Base-by-base conservation (phyloP, 306 rosid species). In the Casuarina glauca region DNA sequence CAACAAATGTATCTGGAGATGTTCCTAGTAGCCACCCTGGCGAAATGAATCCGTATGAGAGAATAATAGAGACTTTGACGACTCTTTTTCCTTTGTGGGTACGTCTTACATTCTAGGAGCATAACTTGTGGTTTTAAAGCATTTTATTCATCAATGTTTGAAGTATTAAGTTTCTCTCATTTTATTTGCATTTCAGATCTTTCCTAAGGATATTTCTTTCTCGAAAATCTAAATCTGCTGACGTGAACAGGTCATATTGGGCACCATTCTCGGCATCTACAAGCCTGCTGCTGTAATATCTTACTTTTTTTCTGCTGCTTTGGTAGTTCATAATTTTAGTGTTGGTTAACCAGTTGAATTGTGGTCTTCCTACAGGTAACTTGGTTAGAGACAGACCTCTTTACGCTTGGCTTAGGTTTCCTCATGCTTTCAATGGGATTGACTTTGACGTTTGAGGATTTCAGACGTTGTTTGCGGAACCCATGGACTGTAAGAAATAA, bases 371-470 rank as follows among this genome's bases (percentile, higher is more conserved):
- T 84, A 71, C 88, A 91, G 97, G 97, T 95, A 75, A 91, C 96
- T 69, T 92, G 98, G 98, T 81, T 95, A 93, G 83, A 85, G 90
- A 91, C 88, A 15, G 97, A 95, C 82, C 90, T 95, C 53, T 95
- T 95, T 79, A 92, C 97, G 26, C 79, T 92, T 80, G 95, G 93
- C 66, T 82, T 91, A 72, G 98, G 98, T 72, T 91, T 95, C 82
- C 98, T 95, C 68, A 95, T 95, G 97, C 91, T 95, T 68, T 95
- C 97, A 3, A 92, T 95, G 98, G 98, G 98, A 63, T 84, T 91
- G 87, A 95, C 98, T 49, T 84, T 94, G 88, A 92, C 95, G 46
- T 94, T 94, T 79, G 92, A 94, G 72, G 98, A 94, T 86, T 94
- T 94, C 81, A 89, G 89, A 83, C 86, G 95, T 64, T 94, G 98